Evolutionary conservation across 139 green algal species (phyloP).

Genomic region (Nannochloris sp.): DNA sequence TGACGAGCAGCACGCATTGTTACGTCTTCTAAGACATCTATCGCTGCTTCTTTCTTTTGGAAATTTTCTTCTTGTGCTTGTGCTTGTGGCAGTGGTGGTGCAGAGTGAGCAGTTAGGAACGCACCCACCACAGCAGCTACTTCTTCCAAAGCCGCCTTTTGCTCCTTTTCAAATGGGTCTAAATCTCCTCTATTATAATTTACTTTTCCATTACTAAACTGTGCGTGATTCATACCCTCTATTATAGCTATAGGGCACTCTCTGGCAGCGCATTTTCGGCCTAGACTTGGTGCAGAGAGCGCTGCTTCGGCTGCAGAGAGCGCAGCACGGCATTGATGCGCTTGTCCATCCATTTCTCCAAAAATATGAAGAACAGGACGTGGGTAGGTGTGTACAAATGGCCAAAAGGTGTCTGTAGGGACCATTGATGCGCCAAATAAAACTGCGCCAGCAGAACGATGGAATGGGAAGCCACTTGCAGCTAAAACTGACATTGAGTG

Average conservation of each 20-base stretch:
- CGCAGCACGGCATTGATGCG: background rate
- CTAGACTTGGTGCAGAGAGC: background rate
- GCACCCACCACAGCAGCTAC: background rate
- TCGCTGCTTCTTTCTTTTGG: background rate
- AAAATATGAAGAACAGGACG: constrained; percentile 11
- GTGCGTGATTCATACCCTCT: constrained; percentile 9
- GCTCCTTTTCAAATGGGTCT: background rate
- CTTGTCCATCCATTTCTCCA: constrained; percentile 5
- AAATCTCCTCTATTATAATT: constrained; percentile 10
- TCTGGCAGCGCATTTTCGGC: background rate
- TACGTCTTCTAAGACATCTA: background rate
- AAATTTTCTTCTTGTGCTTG: background rate
- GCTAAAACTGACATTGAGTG: constrained; percentile 1
- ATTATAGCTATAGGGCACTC: constrained; percentile 10
- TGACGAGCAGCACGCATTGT: background rate
- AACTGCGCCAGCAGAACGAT: background rate
- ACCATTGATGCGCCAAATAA: background rate
- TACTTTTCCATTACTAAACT: constrained; percentile 14
- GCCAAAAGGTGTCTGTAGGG: background rate
- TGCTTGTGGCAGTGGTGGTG: too few species aligned
- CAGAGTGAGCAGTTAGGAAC: constrained; percentile 5
- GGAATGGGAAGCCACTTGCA: background rate
- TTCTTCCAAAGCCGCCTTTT: background rate
- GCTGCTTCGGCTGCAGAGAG: background rate
- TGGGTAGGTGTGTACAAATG: background rate